Base-by-base conservation (phyloP, 179 eudicot species). In the Silene vulgaris region DNA sequence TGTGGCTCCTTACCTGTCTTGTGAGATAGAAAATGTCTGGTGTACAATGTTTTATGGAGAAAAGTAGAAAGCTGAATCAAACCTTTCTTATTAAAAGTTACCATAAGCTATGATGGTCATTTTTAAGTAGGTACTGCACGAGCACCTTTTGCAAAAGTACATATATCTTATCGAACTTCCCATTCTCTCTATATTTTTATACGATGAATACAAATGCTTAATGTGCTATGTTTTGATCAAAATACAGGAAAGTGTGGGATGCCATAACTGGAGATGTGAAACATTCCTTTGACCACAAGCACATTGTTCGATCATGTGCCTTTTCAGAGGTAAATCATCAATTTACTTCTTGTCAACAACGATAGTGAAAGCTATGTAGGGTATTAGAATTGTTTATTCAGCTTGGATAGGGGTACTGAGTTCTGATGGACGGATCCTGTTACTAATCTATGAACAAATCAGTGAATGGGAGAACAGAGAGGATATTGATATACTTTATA, bases 241-340 rank as follows among this genome's bases (percentile, higher is more conserved):
- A 78, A 76, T 83, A 67, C 95, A 95, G 99, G 85, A 90, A 89
- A 87, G 79, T 95, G 56, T 95, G 97, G 99, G 99, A 95, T 87
- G 99, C 97, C 57, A 88, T 95, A 72, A 82, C 97, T 28, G 97
- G 99, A 70, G 96, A 95, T 77, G 99, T 75, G 78, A 80, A 92
- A 78, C 97, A 95, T 82, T 92, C 97, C 6, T 95, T 95, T 82
- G 97, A 92, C 78, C 99, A 95, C 89, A 95, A 92, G 78, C 99
- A 95, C 87, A 95, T 95, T 74, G 99, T 90, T 74, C 89, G 99
- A 48, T 85, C 99, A 7, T 92, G 99, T 82, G 88, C 97, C 45
- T 95, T 89, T 65, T 95, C 97, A 43, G 97, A 92, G 97, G 97
- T 90, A 74, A 26, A 54, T 62, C 57, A 48, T 11, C 50, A 20